Conservation (phyloP, 1,284 basidiomycete genomes). For the Ustilago trichophora region DNA sequence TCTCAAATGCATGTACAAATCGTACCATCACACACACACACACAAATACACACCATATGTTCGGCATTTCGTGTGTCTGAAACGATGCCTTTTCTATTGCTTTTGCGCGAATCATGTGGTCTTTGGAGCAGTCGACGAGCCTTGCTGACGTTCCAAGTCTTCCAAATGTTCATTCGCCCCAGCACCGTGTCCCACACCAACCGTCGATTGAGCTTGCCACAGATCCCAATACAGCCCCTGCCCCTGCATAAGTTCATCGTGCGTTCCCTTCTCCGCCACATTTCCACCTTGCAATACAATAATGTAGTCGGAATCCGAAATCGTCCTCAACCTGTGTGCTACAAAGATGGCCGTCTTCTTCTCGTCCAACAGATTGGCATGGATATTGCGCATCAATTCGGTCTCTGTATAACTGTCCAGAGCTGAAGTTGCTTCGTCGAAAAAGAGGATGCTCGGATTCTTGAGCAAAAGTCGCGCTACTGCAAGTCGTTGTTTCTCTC, state of each 20-base stretch:
- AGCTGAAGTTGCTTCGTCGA: slow-evolving; percentile 98
- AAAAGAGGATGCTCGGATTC: slow-evolving; percentile 93
- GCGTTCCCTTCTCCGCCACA: slow-evolving; percentile 58
- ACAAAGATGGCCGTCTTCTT: slow-evolving; percentile 87
- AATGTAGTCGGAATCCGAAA: slow-evolving; percentile 76
- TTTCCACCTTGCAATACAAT: slow-evolving; percentile 57
- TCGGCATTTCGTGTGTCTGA: too few relatives aligned
- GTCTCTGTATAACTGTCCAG: slow-evolving; percentile 92
- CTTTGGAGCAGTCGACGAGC: background rate
- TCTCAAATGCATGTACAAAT: background rate
- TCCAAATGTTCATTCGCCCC: slow-evolving; percentile 42
- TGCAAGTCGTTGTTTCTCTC: slow-evolving; percentile 95
- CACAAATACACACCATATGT: background rate
- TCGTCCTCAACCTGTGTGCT: slow-evolving; percentile 77
- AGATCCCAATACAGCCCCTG: slow-evolving; percentile 61
- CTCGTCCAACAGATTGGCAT: slow-evolving; percentile 78
- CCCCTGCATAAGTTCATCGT: slow-evolving; percentile 47
- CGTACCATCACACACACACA: slow-evolving; percentile 1
- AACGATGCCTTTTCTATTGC: slow-evolving; percentile 1
- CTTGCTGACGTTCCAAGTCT: slow-evolving; percentile 23
- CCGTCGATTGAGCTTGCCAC: slow-evolving; percentile 53
- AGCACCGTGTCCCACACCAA: slow-evolving; percentile 49
- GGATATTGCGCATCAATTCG: slow-evolving; percentile 94
- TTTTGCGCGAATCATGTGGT: background rate
- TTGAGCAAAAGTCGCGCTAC: slow-evolving; percentile 91